These are phyloP conservation scores for Fusarium sp. DNA, from an alignment of 2,329 filamentous ascomycete genomes.

Conservation along the genomic window DNA sequence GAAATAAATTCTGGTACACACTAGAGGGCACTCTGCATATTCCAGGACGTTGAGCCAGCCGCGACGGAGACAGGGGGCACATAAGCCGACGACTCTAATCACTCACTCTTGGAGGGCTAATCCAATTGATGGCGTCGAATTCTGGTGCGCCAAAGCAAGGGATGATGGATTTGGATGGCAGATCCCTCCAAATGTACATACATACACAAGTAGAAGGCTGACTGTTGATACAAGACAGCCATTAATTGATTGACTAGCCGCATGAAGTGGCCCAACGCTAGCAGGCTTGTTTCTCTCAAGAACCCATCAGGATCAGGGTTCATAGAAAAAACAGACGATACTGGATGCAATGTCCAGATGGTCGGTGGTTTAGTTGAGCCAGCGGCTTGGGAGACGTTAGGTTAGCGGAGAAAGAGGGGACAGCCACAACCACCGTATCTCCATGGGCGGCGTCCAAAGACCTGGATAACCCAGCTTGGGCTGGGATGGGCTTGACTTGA, in stretches of 20 bases:
- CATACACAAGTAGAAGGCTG: background rate
- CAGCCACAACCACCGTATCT: background rate
- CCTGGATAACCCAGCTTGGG: background rate
- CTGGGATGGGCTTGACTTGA: background rate
- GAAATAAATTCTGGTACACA: conserved; percentile 19
- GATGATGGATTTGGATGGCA: conserved; percentile 24
- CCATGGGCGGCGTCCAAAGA: background rate
- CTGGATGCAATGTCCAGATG: conserved; percentile 3
- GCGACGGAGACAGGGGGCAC: conserved; percentile 34
- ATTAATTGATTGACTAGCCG: conserved; percentile 28
- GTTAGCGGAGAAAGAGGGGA: conserved; percentile 21
- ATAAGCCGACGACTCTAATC: conserved; percentile 39
- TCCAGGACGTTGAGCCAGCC: conserved; percentile 36
- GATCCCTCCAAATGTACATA: conserved; percentile 23
- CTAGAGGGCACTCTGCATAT: conserved; percentile 30
- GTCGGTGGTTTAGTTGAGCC: conserved; percentile 17
- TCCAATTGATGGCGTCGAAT: conserved; percentile 35
- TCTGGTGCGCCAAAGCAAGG: conserved; percentile 37
- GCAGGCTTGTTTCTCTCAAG: conserved; percentile 23
- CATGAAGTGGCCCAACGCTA: conserved; percentile 32
- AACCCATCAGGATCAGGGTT: conserved; percentile 25
- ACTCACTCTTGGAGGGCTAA: conserved; percentile 8
- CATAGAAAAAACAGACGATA: conserved; percentile 14
- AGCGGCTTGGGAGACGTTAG: conserved; percentile 20
- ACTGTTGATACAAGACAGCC: conserved; percentile 8